Evolutionary conservation across 352 stramenopile genomes (phyloP), one percentile per base, ranked within the genome.

Genomic region (Pythium monospermum): DNA sequence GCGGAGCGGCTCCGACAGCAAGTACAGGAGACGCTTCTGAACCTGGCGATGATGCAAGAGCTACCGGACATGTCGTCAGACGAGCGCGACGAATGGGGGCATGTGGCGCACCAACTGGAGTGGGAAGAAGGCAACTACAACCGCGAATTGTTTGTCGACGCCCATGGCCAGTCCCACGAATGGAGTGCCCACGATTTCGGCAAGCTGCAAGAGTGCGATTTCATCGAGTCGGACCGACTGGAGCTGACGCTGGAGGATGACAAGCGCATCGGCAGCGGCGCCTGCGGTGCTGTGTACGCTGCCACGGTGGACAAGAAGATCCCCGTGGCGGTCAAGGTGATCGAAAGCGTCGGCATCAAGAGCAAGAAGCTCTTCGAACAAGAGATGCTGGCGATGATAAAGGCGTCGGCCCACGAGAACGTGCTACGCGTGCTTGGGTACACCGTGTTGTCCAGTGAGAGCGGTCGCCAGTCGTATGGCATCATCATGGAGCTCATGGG

Each of bases 401-500:
- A 23, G 11, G 3, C 47, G 33, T 53, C 47, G 23, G 7, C 10
- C n/a, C 47, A 53, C 19, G 35, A 33, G 35, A 53, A 53, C 47
- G 35, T 53, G 25, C n/a, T 53, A 23, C 35, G 47, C 23, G 47
- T 53, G 35, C 25, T 38, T 11, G 35, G 26, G 11, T 53, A 53
- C 35, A 33, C 25, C 15, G 23, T 38, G 36, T 18, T 53, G 12
- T 4, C 22, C 7, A 22, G 27, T 12, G 25, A 25, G 23, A 44
- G 16, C 18, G 23, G 35, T 19, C 23, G 10, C 12, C 2, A 45
- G 22, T 53, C 47, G 22, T 53, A 26, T 19, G 47, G 33, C 2
- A 53, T 53, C 47, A 27, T 53, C 47, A 53, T 46, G 47, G 47
- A 53, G 26, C 47, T 53, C 33, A 53, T 53, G 47, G 33, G 23